phyloP scores from a whole-genome alignment of 257 asterid species.

The Fraxinus excelsior region DNA sequence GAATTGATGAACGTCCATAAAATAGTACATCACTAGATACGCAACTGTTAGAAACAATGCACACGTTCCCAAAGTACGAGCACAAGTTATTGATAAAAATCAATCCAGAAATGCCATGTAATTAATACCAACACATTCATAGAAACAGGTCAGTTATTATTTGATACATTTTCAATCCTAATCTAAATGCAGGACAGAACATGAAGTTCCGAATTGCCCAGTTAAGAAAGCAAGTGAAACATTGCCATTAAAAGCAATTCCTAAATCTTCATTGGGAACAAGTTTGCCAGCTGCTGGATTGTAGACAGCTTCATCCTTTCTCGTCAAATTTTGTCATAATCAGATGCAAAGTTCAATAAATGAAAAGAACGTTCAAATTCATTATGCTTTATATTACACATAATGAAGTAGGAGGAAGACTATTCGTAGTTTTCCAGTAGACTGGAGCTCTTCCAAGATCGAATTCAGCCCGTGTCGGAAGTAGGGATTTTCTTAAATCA shows the following conservation, averaged over 20 bases:
- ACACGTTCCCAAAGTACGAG: too few species aligned
- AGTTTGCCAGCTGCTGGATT: constrained; percentile 71
- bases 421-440: constrained; percentile 88
- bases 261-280: constrained; percentile 60
- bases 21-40: too few species aligned
- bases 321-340: constrained; percentile 29
- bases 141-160: too few species aligned
- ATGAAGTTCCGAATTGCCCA: neutral
- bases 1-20: neutral
- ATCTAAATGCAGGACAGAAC: neutral
- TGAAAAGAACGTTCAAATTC: neutral
- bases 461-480: constrained; percentile 83
- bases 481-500: constrained; percentile 11
- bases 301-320: constrained; percentile 67
- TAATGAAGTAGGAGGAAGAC: constrained; percentile 85
- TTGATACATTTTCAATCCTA: neutral
- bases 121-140: too few species aligned
- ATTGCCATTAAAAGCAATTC: constrained; percentile 79
- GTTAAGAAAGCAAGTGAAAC: neutral
- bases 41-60: too few species aligned
- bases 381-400: constrained; percentile 19
- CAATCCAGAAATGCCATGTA: too few species aligned
- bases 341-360: neutral
- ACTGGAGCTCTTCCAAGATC: constrained; percentile 87
- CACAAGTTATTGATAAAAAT: too few species aligned